A percentile compares a stretch with the other conserved stretches of the same genome.
Conservation (phyloP, 306 rosid genomes). For the Oxytropis ochrocephala region DNA sequence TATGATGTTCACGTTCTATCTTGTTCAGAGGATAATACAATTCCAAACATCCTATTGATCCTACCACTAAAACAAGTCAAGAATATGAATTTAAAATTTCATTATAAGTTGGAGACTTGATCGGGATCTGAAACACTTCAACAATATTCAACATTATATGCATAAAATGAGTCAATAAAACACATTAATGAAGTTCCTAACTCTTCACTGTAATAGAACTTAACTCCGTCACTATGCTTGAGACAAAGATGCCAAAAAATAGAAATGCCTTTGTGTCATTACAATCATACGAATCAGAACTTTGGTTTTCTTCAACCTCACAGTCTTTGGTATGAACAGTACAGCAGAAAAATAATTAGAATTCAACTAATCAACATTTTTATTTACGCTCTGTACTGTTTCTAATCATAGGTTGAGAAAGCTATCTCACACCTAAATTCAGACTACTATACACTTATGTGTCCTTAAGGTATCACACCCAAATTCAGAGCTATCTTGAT, state of each 20-base stretch:
- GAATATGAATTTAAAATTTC: neutral
- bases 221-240: too few relatives aligned
- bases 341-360: neutral
- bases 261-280: too few relatives aligned
- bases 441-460: too few relatives aligned
- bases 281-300: neutral
- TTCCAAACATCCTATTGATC: neutral
- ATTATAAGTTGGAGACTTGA: neutral
- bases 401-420: neutral
- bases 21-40: neutral
- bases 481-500: too few relatives aligned
- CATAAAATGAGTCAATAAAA: too few relatives aligned
- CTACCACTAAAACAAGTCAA: neutral
- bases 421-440: too few relatives aligned
- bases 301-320: neutral
- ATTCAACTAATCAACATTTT: constrained; percentile 1
- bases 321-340: neutral
- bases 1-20: neutral
- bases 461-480: too few relatives aligned
- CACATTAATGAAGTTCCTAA: too few relatives aligned
- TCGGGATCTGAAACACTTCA: neutral
- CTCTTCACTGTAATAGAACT: too few relatives aligned
- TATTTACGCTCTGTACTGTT: neutral
- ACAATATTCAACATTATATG: neutral
- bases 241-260: too few relatives aligned